A percentile compares a stretch with the other conserved stretches of the same genome.
phyloP scores from a whole-genome alignment of 1,284 basidiomycete genomes.

The Coniferiporia sulphurascens region DNA sequence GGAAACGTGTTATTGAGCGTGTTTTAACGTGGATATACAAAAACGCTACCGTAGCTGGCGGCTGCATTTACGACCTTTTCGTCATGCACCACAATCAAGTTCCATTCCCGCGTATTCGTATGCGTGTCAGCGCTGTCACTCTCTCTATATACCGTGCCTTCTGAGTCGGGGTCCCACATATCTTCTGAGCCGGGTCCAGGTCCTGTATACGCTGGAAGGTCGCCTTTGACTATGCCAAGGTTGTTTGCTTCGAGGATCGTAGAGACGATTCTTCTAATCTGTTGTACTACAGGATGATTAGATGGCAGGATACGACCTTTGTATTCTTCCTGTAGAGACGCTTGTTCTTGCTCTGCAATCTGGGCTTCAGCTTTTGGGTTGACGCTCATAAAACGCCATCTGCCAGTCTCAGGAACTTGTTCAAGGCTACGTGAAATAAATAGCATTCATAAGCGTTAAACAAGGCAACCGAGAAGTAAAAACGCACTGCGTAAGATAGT shows the following conservation, averaged over 20 bases:
- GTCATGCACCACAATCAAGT: slow-evolving; percentile 81
- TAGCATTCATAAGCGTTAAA: too few relatives aligned
- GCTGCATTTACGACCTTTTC: slow-evolving; percentile 74
- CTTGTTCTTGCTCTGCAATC: slow-evolving; percentile 48
- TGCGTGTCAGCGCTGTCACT: slow-evolving; percentile 23
- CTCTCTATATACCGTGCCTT: slow-evolving; percentile 24
- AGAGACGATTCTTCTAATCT: slow-evolving; percentile 66
- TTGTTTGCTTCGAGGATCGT: slow-evolving; percentile 72
- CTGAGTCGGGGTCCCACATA: slow-evolving; percentile 19
- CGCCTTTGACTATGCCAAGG: slow-evolving; percentile 54
- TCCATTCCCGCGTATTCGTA: slow-evolving; percentile 47
- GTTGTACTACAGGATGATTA: slow-evolving; percentile 58
- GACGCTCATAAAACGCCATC: slow-evolving; percentile 82
- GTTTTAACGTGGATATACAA: not conserved
- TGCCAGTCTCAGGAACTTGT: slow-evolving; percentile 75
- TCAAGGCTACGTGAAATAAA: slow-evolving; percentile 52
- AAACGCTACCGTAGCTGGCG: slow-evolving; percentile 60
- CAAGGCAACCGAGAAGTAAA: not conserved
- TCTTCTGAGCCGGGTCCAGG: not conserved
- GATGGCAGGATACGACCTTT: slow-evolving; percentile 58
- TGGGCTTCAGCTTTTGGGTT: slow-evolving; percentile 54
- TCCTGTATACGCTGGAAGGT: not conserved
- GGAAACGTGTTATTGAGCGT: slow-evolving; percentile 14
- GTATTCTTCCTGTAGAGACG: slow-evolving; percentile 53
- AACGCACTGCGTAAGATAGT: slow-evolving; percentile 58